Evolutionary conservation across 148 eudicot species (phyloP).

Genomic region (Talinum fruticosum): DNA sequence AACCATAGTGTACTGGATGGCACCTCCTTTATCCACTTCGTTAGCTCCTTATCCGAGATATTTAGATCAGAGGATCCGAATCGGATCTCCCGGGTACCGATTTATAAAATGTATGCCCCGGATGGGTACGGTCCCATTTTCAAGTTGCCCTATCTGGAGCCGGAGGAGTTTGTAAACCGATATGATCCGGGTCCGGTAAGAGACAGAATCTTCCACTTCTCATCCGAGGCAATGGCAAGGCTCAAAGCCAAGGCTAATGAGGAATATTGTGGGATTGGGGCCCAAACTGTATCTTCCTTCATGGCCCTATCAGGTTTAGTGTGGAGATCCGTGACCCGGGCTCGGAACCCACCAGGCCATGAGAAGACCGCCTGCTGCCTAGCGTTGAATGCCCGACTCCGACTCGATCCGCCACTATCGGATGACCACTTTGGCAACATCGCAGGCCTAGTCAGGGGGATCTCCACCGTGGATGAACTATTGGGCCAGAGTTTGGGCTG

Average conservation of each 20-base stretch:
- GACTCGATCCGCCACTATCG: conserved; percentile 51
- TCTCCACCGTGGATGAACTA: conserved; percentile 33
- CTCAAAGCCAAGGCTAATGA: conserved; percentile 53
- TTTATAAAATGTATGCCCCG: neutral
- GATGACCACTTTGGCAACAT: conserved; percentile 62
- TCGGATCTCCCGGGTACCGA: neutral
- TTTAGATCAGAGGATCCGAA: neutral
- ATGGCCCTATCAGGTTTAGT: conserved; percentile 60
- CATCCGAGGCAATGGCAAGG: neutral
- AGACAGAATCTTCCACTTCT: conserved; percentile 62
- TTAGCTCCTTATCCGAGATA: no score
- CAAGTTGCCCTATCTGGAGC: neutral
- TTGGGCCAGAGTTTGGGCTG: conserved; percentile 40
- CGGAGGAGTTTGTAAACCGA: conserved; percentile 6
- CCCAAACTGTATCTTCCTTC: conserved; percentile 51
- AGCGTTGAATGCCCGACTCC: conserved; percentile 50
- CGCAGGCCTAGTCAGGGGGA: conserved; percentile 29
- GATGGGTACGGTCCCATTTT: neutral
- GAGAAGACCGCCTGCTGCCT: conserved; percentile 57
- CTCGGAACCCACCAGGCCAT: conserved; percentile 28
- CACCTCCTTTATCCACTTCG: no score
- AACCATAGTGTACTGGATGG: no score
- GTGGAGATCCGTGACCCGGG: conserved; percentile 69
- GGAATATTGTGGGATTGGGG: neutral
- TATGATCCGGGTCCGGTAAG: conserved; percentile 31